phyloP scores from a whole-genome alignment of 2,329 filamentous ascomycete species.

The Cadophora gregata region DNA sequence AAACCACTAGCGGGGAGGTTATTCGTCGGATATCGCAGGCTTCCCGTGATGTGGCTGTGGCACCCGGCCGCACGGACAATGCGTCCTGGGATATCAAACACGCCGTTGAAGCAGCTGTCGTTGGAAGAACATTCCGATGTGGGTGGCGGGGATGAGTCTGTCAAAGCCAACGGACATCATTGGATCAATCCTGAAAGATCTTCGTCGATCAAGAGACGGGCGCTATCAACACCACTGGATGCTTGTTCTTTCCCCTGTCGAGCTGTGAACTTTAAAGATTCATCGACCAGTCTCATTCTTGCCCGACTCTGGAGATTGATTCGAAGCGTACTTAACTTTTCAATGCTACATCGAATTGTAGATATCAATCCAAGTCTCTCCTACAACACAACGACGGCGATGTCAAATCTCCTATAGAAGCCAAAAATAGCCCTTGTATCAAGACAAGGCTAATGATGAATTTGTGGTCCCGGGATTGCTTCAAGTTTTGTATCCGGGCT shows the following conservation, averaged over 20 bases:
- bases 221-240: background rate
- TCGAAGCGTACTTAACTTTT: background rate
- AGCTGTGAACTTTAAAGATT: background rate
- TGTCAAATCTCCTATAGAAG: background rate
- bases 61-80: conserved; percentile 21
- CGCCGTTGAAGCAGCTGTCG: conserved; percentile 22
- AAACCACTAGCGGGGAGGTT: background rate
- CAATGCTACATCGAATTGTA: background rate
- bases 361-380: background rate
- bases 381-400: background rate
- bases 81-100: conserved; percentile 19
- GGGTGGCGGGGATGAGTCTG: conserved; percentile 1
- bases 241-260: conserved; percentile 10
- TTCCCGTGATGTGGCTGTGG: conserved; percentile 20
- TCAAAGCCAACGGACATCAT: background rate
- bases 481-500: conserved; percentile 10
- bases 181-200: conserved; percentile 6
- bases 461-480: conserved; percentile 10
- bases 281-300: background rate
- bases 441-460: background rate
- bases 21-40: conserved; percentile 7
- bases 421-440: background rate
- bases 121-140: conserved; percentile 29
- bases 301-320: background rate
- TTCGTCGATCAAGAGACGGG: background rate